Evolutionary conservation across 1,284 basidiomycete species (phyloP).

Genomic region (Melampsora larici-populina): DNA sequence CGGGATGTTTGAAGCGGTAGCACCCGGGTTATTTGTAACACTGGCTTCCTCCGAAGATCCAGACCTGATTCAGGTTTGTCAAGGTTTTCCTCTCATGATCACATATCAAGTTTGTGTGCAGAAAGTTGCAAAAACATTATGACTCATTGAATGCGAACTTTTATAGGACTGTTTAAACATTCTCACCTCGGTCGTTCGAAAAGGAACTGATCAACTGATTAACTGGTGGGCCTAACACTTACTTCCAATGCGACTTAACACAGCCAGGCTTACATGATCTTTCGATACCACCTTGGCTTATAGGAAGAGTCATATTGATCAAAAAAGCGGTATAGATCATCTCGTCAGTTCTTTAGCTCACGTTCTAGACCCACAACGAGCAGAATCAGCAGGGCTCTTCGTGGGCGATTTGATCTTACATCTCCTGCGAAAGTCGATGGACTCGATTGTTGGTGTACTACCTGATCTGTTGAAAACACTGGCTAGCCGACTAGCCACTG

Average conservation of each 20-base stretch:
- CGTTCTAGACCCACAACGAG: slow-evolving; percentile 63
- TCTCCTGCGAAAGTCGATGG: slow-evolving; percentile 73
- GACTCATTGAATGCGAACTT: slow-evolving; percentile 19
- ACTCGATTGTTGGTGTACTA: slow-evolving; percentile 73
- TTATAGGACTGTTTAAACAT: slow-evolving; percentile 73
- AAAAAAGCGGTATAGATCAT: slow-evolving; percentile 70
- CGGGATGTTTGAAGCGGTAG: slow-evolving; percentile 71
- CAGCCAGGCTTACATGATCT: background rate
- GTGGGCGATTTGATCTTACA: slow-evolving; percentile 94
- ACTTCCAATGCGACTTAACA: background rate
- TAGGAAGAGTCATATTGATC: slow-evolving; percentile 52
- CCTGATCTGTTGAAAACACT: slow-evolving; percentile 81
- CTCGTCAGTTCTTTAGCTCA: slow-evolving; percentile 71
- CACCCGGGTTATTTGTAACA: slow-evolving; percentile 69
- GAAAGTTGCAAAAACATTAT: background rate
- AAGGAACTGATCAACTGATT: slow-evolving; percentile 75
- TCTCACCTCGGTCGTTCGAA: slow-evolving; percentile 78
- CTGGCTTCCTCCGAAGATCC: slow-evolving; percentile 70
- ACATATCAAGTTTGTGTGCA: background rate
- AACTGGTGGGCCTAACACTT: slow-evolving; percentile 59
- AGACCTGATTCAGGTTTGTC: slow-evolving; percentile 71
- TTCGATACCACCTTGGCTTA: no score
- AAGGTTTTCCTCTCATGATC: slow-evolving; percentile 1
- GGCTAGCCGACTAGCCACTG: slow-evolving; percentile 71
- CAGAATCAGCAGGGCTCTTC: slow-evolving; percentile 79